A percentile compares a stretch with the other conserved stretches of the same genome.
These are phyloP conservation scores for Pseudozyma thailandica DNA, from an alignment of 1,284 basidiomycete genomes.

Conservation along the genomic window DNA sequence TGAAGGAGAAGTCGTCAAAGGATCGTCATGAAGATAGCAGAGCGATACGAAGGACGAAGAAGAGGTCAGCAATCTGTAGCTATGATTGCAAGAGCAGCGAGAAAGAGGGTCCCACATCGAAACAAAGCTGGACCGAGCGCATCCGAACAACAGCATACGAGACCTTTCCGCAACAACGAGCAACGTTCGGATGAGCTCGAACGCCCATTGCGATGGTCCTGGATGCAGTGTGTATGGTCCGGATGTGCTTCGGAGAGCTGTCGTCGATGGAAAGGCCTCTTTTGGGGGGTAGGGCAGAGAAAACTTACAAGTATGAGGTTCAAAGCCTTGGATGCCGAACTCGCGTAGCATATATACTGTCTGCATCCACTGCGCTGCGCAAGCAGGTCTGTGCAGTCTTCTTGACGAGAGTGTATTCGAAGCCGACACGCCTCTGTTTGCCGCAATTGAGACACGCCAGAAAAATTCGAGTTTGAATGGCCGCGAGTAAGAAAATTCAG, in stretches of 20 bases:
- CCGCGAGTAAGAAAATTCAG: neutral
- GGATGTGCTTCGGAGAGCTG: neutral
- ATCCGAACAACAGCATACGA: neutral
- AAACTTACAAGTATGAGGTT: conserved; percentile 49
- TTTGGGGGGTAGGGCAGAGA: conserved; percentile 17
- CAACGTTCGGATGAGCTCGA: no score
- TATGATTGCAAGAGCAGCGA: neutral
- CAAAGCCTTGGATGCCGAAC: neutral
- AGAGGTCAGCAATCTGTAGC: conserved; percentile 8
- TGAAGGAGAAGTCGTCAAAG: conserved; percentile 4
- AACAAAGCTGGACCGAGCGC: neutral
- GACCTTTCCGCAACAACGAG: no score
- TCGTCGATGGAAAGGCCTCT: conserved; percentile 1
- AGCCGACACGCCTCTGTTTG: conserved; percentile 1
- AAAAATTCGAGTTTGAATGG: conserved; percentile 44
- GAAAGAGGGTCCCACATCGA: neutral
- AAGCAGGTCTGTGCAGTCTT: conserved; percentile 12
- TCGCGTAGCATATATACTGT: conserved; percentile 24
- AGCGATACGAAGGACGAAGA: neutral
- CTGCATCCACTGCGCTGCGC: neutral
- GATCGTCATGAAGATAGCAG: neutral
- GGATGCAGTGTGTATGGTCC: neutral
- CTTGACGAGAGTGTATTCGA: neutral
- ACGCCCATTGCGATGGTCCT: no score
- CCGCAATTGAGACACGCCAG: no score